A percentile compares a stretch with the other conserved stretches of the same genome.
phyloP scores from a whole-genome alignment of 2,329 filamentous ascomycete genomes.

The Penicillium sp. region DNA sequence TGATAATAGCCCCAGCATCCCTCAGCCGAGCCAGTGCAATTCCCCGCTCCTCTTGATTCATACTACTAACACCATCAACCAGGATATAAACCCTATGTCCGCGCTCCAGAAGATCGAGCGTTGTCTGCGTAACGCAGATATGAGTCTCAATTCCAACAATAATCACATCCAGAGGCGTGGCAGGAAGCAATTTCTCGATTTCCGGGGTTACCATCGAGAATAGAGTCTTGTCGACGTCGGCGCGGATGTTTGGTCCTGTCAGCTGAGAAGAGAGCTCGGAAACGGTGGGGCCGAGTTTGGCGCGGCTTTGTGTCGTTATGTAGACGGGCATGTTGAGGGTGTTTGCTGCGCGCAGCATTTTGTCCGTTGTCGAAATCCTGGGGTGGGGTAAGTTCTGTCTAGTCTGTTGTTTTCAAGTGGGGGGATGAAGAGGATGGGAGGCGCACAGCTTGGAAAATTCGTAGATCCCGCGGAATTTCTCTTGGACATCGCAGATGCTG shows the following conservation, averaged over 20 bases:
- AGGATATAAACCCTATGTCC: slow-evolving; percentile 85
- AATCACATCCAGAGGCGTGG: slow-evolving; percentile 59
- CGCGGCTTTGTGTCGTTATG: slow-evolving; percentile 80
- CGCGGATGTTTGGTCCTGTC: slow-evolving; percentile 48
- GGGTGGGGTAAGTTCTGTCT: background rate
- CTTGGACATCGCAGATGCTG: slow-evolving; percentile 92
- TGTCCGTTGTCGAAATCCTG: slow-evolving; percentile 66
- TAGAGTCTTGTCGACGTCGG: slow-evolving; percentile 76
- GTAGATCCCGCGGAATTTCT: slow-evolving; percentile 86
- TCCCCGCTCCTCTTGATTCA: slow-evolving; percentile 77
- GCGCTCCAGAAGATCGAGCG: slow-evolving; percentile 72
- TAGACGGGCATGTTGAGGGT: slow-evolving; percentile 69
- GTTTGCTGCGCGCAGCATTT: slow-evolving; percentile 63
- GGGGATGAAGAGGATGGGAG: background rate
- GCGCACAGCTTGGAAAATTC: slow-evolving; percentile 79
- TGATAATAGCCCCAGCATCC: slow-evolving; percentile 74
- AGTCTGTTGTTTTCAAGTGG: background rate
- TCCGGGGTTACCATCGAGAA: slow-evolving; percentile 86
- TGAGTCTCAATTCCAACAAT: slow-evolving; percentile 92
- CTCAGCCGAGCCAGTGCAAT: slow-evolving; percentile 77
- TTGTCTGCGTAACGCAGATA: slow-evolving; percentile 92
- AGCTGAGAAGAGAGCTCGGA: slow-evolving; percentile 64
- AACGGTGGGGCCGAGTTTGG: slow-evolving; percentile 78
- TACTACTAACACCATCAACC: slow-evolving; percentile 86
- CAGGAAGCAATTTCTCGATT: slow-evolving; percentile 49